Evolutionary conservation across 2,329 filamentous ascomycete genomes (phyloP).

Genomic region (Talaromyces marneffei): DNA sequence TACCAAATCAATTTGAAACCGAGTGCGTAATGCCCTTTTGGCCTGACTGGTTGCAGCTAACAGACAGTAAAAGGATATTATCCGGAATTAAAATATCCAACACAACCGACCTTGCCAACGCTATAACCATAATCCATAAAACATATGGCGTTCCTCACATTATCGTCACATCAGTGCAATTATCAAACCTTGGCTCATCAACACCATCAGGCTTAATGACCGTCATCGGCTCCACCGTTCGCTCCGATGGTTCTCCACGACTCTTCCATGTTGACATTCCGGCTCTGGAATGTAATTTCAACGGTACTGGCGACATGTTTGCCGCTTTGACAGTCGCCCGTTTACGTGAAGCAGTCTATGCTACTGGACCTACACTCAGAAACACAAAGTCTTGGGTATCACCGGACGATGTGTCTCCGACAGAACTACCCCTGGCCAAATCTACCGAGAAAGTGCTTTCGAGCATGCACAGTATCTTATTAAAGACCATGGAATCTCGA

Average conservation of each 20-base stretch:
- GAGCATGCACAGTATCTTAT: slow-evolving; percentile 83
- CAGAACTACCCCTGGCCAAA: slow-evolving; percentile 72
- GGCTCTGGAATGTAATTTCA: slow-evolving; percentile 86
- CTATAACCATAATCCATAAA: slow-evolving; percentile 71
- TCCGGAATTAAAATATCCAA: slow-evolving; percentile 79
- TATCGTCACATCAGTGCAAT: slow-evolving; percentile 81
- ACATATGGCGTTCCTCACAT: slow-evolving; percentile 76
- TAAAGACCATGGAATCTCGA: slow-evolving; percentile 60
- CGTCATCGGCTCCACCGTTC: slow-evolving; percentile 70
- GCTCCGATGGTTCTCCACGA: slow-evolving; percentile 60
- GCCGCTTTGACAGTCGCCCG: slow-evolving; percentile 83
- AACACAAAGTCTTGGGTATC: slow-evolving; percentile 65
- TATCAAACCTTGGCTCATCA: slow-evolving; percentile 46
- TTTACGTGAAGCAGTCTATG: slow-evolving; percentile 71
- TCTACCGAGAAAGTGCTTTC: slow-evolving; percentile 83
- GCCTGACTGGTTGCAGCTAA: background rate
- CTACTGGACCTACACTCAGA: slow-evolving; percentile 40
- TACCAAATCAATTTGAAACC: slow-evolving; percentile 96
- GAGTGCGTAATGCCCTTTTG: slow-evolving; percentile 56
- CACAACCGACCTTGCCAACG: slow-evolving; percentile 63
- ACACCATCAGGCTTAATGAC: slow-evolving; percentile 49
- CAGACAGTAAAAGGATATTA: slow-evolving; percentile 55
- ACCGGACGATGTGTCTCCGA: slow-evolving; percentile 61
- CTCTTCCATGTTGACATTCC: slow-evolving; percentile 85
- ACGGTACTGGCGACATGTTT: slow-evolving; percentile 97